Evolutionary conservation across 2,329 filamentous ascomycete species (phyloP), one percentile per base, ranked within the genome.

Genomic region (Helotiales sp.): DNA sequence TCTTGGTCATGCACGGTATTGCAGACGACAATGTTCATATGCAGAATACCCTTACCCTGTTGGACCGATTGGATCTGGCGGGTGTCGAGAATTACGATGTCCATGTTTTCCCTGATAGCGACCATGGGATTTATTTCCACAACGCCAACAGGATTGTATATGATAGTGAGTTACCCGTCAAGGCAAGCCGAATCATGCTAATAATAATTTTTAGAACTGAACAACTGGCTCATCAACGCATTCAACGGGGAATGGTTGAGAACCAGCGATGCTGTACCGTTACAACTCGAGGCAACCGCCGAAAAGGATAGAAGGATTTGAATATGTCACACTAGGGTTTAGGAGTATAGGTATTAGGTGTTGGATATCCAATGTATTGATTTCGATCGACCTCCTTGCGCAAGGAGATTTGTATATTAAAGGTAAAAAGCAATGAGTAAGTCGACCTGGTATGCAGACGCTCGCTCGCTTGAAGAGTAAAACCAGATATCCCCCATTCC

Each of bases 1-100:
- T 98, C 82, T 83, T 99, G 45, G 79, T 99, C 74, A 97, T 98
- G 92, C 96, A 99, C 77, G 96, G 96, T 72, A 87, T 93, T n/a
- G 91, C 92, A 7, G 96, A 99, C 76, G 96, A 99, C 80, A 99
- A 99, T 75, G 96, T 99, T 13, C 96, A 99, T 79, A 89, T 97
- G 79, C 96, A 99, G 79, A 98, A 97, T 79, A 93, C 94, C 0
- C 85, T 98, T 66, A 92, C 89, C 1, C 81, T 99, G 69, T 83
- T 99, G 55, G 96, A 99, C 78, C 90, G 90, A 74, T 84, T 99
- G 52, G 93, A 99, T 80, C 75, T 97, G 61, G 89, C 84, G 0
- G 87, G 88, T 13, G 87, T 97, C 3, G 89, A 95, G 79, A 99
- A 99, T 76, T 99, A 98, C 75, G 96, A 99, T 76, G 89, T 99